phyloP scores from a whole-genome alignment of 306 rosid species.

The Cicer yamashitae region DNA sequence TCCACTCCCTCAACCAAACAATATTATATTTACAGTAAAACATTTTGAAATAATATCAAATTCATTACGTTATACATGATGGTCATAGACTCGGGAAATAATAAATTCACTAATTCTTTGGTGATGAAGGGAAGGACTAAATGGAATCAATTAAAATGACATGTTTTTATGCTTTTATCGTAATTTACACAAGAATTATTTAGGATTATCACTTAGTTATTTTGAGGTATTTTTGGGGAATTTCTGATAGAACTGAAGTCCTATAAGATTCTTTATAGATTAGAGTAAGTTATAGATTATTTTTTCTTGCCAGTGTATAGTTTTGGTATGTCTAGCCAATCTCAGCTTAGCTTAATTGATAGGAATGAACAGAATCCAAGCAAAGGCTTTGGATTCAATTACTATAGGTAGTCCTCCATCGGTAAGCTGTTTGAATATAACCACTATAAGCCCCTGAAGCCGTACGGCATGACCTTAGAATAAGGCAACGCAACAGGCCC shows the following conservation, averaged over 20 bases:
- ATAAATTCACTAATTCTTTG: constrained; percentile 4
- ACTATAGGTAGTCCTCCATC: not conserved
- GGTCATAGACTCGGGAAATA: not conserved
- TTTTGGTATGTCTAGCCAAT: not conserved
- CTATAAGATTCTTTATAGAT: no score
- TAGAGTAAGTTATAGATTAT: no score
- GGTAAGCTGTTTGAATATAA: not conserved
- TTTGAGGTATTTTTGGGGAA: no score
- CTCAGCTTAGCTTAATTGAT: not conserved
- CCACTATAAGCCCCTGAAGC: not conserved
- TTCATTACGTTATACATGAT: constrained; percentile 3
- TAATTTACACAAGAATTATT: not conserved
- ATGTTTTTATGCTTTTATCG: not conserved
- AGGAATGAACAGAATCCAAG: not conserved
- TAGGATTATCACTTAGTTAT: not conserved
- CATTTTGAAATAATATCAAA: constrained; percentile 18
- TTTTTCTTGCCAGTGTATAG: no score
- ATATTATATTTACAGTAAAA: constrained; percentile 12
- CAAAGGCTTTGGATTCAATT: no score
- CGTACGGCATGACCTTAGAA: not conserved
- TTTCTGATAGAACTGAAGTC: no score
- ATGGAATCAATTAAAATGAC: not conserved
- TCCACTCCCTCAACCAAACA: constrained; percentile 29
- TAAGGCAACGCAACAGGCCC: not conserved
- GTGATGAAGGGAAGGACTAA: constrained; percentile 15